phyloP scores from a whole-genome alignment of 129 eudicot species.

The Ambrosia trifida region DNA sequence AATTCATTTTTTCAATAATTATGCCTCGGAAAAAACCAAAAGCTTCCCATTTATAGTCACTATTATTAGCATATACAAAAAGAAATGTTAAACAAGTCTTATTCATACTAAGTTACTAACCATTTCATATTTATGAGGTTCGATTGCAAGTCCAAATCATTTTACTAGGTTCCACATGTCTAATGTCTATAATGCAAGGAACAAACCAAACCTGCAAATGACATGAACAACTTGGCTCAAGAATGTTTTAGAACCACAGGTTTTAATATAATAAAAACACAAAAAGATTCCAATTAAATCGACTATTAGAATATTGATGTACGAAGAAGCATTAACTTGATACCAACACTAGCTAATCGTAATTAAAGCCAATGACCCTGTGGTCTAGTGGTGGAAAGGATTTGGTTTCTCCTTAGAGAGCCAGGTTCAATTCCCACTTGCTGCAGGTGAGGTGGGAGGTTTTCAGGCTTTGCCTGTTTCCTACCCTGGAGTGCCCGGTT shows the following conservation, averaged over 20 bases:
- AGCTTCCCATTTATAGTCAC: neutral
- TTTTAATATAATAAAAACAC: neutral
- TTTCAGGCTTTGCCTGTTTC: no score
- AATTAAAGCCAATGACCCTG: no score
- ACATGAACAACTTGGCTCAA: slow-evolving; percentile 5
- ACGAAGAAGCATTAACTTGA: neutral
- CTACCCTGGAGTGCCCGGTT: no score
- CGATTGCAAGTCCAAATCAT: neutral
- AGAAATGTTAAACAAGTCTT: neutral
- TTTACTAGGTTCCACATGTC: neutral
- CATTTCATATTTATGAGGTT: neutral
- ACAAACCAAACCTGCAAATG: neutral
- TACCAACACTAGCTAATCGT: no score
- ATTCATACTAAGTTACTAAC: neutral
- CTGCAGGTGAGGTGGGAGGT: no score
- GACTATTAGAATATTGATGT: neutral
- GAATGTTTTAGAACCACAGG: neutral
- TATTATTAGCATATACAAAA: neutral
- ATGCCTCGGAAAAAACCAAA: slow-evolving; percentile 1
- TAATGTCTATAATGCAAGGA: neutral
- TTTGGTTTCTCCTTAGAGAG: no score
- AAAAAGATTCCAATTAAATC: neutral
- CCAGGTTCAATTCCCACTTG: no score
- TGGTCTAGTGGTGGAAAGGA: no score
- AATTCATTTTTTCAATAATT: slow-evolving; percentile 5